Evolutionary conservation across 83 land plant species (phyloP), one percentile per base, ranked within the genome.

Genomic region (Diphasiastrum complanatum): DNA sequence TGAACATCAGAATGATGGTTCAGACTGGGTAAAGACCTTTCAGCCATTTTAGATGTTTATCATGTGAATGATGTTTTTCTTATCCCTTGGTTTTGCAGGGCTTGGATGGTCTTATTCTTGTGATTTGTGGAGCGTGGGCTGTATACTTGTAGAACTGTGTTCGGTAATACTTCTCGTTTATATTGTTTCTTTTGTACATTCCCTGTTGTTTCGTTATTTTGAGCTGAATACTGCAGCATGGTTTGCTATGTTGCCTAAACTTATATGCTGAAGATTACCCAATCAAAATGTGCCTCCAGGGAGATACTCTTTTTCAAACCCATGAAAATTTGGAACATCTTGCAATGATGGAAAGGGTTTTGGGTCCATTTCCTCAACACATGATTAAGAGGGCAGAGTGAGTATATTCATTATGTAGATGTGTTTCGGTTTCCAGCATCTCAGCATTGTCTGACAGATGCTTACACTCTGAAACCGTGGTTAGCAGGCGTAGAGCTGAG

Each of bases 81-180:
- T 2, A 2, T 31, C 29, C n/a, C 43, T 11, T 16, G 29, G 34
- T 35, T 26, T 22, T 74, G 54, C 80, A 91, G 97, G 97, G 19
- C 70, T 87, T 49, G 97, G 97, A 33, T 91, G 97, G 97, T 77
- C 71, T 46, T 82, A 82, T 52, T 81, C 97, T 22, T 87, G 90
- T 79, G 97, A 91, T 70, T 60, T 87, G 33, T 91, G 95, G 97
- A 91, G 95, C 65, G 70, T 91, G 50, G 97, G 97, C 31, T 87
- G 95, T 62, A 87, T 91, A 24, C 74, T 91, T 51, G 85, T 91
- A 26, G 97, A 91, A 54, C 68, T 91, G 29, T 87, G 83, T 62
- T 58, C 95, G 75, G 97, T 91, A 73, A 52, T 86, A 68, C 11
- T 48, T 11, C 36, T 14, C 30, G 61, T 54, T 30, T 33, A 56